Evolutionary conservation across 2,329 filamentous ascomycete genomes (phyloP).

Genomic region (Hypoxylon sp.): DNA sequence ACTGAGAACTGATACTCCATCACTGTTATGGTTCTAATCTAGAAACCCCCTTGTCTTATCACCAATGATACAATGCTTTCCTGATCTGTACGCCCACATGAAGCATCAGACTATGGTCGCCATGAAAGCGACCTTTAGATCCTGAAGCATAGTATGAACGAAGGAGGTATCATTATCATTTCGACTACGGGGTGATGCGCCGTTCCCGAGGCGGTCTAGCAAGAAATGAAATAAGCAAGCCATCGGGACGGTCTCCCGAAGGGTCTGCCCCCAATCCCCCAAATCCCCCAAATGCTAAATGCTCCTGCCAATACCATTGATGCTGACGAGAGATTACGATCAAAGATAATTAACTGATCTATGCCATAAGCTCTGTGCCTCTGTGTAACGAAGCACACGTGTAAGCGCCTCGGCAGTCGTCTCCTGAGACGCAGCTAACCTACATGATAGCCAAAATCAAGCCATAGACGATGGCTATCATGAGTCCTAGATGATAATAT

Average conservation of each 20-base stretch:
- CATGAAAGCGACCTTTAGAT: background rate
- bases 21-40: background rate
- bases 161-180: background rate
- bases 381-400: constrained; percentile 12
- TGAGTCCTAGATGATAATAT: constrained; percentile 1
- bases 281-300: constrained; percentile 12
- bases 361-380: constrained; percentile 4
- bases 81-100: background rate
- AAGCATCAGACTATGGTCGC: background rate
- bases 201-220: background rate
- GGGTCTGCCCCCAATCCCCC: constrained; percentile 8
- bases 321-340: background rate
- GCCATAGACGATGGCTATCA: constrained; percentile 1
- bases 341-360: constrained; percentile 11
- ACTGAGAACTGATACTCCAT: background rate
- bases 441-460: background rate
- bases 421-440: background rate
- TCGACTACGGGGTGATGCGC: background rate
- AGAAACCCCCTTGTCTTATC: background rate
- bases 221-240: background rate
- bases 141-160: background rate
- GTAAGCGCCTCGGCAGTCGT: background rate
- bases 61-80: background rate
- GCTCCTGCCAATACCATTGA: background rate
- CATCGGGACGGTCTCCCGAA: background rate